Evolutionary conservation across 2,329 filamentous ascomycete species (phyloP), one percentile per base, ranked within the genome.

Genomic region (Fusarium sp.): DNA sequence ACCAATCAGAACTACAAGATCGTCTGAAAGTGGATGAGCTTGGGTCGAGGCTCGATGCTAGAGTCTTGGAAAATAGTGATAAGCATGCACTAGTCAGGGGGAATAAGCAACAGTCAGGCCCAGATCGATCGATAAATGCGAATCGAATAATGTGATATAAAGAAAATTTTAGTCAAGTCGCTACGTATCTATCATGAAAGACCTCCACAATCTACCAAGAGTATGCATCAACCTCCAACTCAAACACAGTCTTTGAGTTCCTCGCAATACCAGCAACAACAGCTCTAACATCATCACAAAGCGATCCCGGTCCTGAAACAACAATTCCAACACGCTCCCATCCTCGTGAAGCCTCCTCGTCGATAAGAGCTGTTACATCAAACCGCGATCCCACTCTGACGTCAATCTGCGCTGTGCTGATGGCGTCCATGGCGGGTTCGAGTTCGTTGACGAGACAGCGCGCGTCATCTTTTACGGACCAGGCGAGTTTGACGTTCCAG

Each of bases 241-340:
- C 59, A n/a, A 64, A 64, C 1, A 64, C 14, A 25, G 58, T 64
- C 34, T 64, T 42, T 0, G 61, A 64, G 16, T 64, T 27, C 4
- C 61, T 42, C 3, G 58, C 58, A 25, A 64, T 64, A 0, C 61
- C 59, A 12, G 61, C 49, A n/a, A 64, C 59, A 6, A 57, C 48
- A 4, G 58, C 48, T 1, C 61, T 42, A 0, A 64, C 61, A 8
- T 63, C 42, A n/a, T 64, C 61, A 8, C 61, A 64, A 3, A 64
- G 20, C 10, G 61, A 64, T 20, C 61, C 61, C 2, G 61, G 61
- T 2, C 61, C 61, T 0, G 61, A 64, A 4, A 64, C 61, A 2
- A 64, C 61, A 11, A 64, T 63, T 1, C 61, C 61, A 0, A 64
- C 61, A 42, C 61, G 46, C 22, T 57, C 61, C 61, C 61, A 64